phyloP scores from a whole-genome alignment of 768 basidiomycete species.

The Boletus reticuloceps region DNA sequence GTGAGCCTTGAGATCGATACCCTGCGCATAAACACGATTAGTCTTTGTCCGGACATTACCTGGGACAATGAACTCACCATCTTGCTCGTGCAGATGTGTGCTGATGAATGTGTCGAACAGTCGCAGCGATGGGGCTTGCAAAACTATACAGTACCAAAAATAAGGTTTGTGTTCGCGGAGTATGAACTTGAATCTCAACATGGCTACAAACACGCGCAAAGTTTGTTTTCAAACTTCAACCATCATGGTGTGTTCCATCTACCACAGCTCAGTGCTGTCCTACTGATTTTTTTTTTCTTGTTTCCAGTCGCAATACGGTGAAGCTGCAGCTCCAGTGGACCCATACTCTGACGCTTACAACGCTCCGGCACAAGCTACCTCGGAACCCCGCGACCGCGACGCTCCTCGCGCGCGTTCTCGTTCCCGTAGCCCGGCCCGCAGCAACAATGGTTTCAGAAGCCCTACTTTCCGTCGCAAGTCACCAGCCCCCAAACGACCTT shows the following conservation, averaged over 20 bases:
- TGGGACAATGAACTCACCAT: conserved; percentile 70
- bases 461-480: conserved; percentile 59
- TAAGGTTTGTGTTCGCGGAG: conserved; percentile 36
- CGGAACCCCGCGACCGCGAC: conserved; percentile 53
- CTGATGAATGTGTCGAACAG: conserved; percentile 45
- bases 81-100: conserved; percentile 61
- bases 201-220: conserved; percentile 46
- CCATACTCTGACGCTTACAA: conserved; percentile 84
- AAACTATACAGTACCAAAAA: conserved; percentile 57
- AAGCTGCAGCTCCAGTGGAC: conserved; percentile 61
- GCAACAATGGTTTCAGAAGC: conserved; percentile 55
- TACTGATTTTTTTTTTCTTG: conserved; percentile 3
- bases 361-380: conserved; percentile 51
- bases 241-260: conserved; percentile 58
- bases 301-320: conserved; percentile 56
- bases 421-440: conserved; percentile 64
- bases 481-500: conserved; percentile 57
- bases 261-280: neutral
- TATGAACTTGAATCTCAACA: conserved; percentile 26
- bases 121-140: conserved; percentile 48
- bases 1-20: conserved; percentile 94
- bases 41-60: conserved; percentile 20
- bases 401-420: conserved; percentile 65
- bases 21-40: conserved; percentile 44
- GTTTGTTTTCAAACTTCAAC: conserved; percentile 46